Evolutionary conservation across 805 yeast species (phyloP).

Genomic region (Tetrapisispora fleetii): DNA sequence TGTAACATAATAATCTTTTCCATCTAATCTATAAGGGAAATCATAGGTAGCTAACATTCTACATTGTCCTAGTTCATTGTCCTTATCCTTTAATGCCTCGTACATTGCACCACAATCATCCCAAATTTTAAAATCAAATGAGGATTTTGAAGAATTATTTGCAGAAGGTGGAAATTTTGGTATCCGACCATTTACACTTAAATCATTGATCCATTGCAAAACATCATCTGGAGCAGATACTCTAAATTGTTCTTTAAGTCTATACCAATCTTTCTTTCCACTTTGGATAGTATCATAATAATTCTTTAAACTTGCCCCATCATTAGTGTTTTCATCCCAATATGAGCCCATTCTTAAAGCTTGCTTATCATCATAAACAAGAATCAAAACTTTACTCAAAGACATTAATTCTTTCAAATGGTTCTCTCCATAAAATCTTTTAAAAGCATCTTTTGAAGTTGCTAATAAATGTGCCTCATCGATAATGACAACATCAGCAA

Average conservation of each 20-base stretch:
- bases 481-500: constrained; percentile 33
- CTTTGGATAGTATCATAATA: constrained; percentile 15
- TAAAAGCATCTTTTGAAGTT: constrained; percentile 36
- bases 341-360: constrained; percentile 38
- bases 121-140: constrained; percentile 32
- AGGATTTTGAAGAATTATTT: constrained; percentile 6
- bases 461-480: constrained; percentile 40
- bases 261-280: constrained; percentile 21
- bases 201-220: constrained; percentile 32
- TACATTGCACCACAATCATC: constrained; percentile 36
- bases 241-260: constrained; percentile 34
- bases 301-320: constrained; percentile 31
- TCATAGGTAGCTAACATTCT: constrained; percentile 38
- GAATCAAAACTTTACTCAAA: constrained; percentile 31
- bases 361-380: constrained; percentile 39
- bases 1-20: constrained; percentile 36
- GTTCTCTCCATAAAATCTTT: constrained; percentile 36
- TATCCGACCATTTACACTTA: constrained; percentile 30
- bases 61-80: constrained; percentile 32
- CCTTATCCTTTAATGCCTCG: constrained; percentile 23
- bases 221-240: constrained; percentile 34
- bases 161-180: constrained; percentile 26
- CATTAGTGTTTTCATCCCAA: constrained; percentile 28
- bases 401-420: constrained; percentile 34
- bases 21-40: constrained; percentile 38